Evolutionary conservation across 2,329 filamentous ascomycete species (phyloP).

Genomic region (Colletotrichum sp.): DNA sequence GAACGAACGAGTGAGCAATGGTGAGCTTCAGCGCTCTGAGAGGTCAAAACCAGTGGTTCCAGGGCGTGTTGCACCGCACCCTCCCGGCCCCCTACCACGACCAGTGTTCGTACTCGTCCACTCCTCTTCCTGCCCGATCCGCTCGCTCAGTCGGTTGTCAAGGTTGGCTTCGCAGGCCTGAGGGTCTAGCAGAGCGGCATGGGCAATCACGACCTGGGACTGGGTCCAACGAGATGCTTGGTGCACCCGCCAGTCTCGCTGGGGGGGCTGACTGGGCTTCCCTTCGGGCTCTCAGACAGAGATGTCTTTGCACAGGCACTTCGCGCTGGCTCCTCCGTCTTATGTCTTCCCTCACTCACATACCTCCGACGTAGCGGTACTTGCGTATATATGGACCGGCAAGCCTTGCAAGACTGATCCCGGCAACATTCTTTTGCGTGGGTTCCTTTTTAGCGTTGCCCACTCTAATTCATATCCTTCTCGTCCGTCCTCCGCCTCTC

Average conservation of each 20-base stretch:
- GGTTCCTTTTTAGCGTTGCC: not conserved
- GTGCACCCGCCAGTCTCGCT: not conserved
- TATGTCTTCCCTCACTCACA: not conserved
- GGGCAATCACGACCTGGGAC: not conserved
- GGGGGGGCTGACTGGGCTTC: not conserved
- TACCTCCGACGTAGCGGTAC: slow-evolving; percentile 1
- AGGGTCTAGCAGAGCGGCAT: not conserved
- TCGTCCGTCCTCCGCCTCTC: not conserved
- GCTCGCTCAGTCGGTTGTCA: not conserved
- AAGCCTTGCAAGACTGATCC: slow-evolving; percentile 1
- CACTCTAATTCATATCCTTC: not conserved
- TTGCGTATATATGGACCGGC: not conserved
- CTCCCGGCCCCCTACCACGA: not conserved
- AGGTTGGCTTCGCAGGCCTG: not conserved
- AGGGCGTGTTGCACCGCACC: not conserved
- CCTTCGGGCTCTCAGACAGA: not conserved
- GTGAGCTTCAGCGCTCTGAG: not conserved
- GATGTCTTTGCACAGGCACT: not conserved
- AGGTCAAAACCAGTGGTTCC: not conserved
- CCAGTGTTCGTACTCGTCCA: not conserved
- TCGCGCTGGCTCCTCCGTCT: not conserved
- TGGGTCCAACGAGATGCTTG: slow-evolving; percentile 3
- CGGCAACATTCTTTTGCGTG: slow-evolving; percentile 1
- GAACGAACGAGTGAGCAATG: not conserved
- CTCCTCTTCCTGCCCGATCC: slow-evolving; percentile 8